A percentile compares a stretch with the other conserved stretches of the same genome.
Evolutionary conservation across 2,329 filamentous ascomycete species (phyloP).

Genomic region (Fusarium sarcochroum): DNA sequence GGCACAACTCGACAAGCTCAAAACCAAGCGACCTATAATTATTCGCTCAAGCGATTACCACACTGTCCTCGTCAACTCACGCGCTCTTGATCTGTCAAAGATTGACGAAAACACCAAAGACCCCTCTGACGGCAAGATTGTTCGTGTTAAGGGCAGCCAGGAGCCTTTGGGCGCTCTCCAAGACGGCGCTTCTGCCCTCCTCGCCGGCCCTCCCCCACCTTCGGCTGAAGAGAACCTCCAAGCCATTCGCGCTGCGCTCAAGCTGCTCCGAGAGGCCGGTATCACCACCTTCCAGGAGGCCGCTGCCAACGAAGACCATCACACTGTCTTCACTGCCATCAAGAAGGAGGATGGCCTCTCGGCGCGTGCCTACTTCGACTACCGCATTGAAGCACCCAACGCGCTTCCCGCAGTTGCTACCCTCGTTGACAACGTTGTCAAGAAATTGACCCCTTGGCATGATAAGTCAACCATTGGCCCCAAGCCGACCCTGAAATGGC

Average conservation of each 20-base stretch:
- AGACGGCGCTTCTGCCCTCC: slow-evolving; percentile 40
- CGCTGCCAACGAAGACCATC: slow-evolving; percentile 24
- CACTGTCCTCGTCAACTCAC: slow-evolving; percentile 44
- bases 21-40: slow-evolving; percentile 43
- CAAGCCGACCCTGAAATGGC: slow-evolving; percentile 47
- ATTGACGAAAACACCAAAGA: slow-evolving; percentile 43
- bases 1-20: slow-evolving; percentile 37
- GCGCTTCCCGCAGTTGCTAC: slow-evolving; percentile 16
- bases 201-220: slow-evolving; percentile 39
- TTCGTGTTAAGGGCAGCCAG: slow-evolving; percentile 44
- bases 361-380: slow-evolving; percentile 49
- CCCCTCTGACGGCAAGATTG: slow-evolving; percentile 42
- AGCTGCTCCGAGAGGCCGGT: slow-evolving; percentile 46
- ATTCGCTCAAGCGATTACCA: slow-evolving; percentile 47
- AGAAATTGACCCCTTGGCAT: slow-evolving; percentile 18
- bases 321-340: slow-evolving; percentile 38
- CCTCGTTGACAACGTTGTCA: slow-evolving; percentile 32
- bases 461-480: slow-evolving; percentile 31
- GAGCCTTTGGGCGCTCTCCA: slow-evolving; percentile 47
- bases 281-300: slow-evolving; percentile 50
- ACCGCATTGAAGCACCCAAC: slow-evolving; percentile 44
- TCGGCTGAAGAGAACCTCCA: slow-evolving; percentile 39
- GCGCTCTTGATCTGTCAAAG: slow-evolving; percentile 41
- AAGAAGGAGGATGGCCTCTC: slow-evolving; percentile 40
- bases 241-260: slow-evolving; percentile 45